These are phyloP conservation scores for Axilococcus clingmanii DNA, from an alignment of 139 green algal species.

Conservation along the genomic window DNA sequence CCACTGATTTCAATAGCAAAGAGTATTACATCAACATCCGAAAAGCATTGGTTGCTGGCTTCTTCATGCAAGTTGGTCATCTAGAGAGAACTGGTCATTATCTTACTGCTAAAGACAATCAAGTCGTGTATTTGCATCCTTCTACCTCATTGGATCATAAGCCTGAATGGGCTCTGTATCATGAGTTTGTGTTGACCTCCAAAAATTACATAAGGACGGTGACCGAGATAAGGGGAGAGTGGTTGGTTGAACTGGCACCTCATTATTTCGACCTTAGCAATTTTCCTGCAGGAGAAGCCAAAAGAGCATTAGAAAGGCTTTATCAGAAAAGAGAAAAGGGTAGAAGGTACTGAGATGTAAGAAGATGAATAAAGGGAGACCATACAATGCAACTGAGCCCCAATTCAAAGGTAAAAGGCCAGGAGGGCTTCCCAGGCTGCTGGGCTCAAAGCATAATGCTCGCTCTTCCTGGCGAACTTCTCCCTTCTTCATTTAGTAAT, in stretches of 20 bases:
- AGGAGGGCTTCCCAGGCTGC: too few relatives aligned
- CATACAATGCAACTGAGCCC: not conserved
- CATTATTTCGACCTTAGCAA: conserved; percentile 98
- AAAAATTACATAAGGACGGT: conserved; percentile 96
- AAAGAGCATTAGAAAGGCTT: conserved; percentile 70
- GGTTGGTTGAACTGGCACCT: conserved; percentile 87
- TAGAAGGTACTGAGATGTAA: not conserved
- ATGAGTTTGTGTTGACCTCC: conserved; percentile 97
- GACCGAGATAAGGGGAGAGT: conserved; percentile 89
- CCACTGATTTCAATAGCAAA: conserved; percentile 73
- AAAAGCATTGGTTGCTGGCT: conserved; percentile 86
- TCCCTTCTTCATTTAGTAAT: too few relatives aligned
- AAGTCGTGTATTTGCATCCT: conserved; percentile 92
- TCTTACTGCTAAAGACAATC: conserved; percentile 98
- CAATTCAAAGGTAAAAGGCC: too few relatives aligned
- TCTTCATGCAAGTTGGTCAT: conserved; percentile 99
- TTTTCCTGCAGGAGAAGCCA: conserved; percentile 83
- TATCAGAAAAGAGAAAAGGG: conserved; percentile 50
- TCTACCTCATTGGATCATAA: conserved; percentile 90
- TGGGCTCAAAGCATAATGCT: too few relatives aligned
- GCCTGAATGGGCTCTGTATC: conserved; percentile 97
- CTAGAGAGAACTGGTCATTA: conserved; percentile 85
- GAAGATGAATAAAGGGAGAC: not conserved
- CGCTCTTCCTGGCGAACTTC: too few relatives aligned
- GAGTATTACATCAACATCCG: conserved; percentile 98